Evolutionary conservation across 2,329 filamentous ascomycete genomes (phyloP), one percentile per base, ranked within the genome.

Genomic region (Nannizzia gypsea): DNA sequence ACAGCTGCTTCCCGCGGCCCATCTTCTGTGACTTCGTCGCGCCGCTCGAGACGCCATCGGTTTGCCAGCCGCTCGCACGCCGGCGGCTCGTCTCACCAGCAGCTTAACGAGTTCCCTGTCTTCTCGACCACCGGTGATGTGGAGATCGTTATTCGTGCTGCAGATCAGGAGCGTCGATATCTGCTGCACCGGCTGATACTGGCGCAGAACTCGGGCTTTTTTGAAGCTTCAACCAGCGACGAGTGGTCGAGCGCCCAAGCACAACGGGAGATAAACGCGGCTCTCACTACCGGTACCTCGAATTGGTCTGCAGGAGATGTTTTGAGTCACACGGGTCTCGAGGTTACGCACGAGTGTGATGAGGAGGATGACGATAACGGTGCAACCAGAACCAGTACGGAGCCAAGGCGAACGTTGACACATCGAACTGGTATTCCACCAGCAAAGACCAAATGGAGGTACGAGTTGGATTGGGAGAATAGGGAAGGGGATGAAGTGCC

Each of bases 91-190:
- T 81, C 83, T 17, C 85, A 86, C 68, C 76, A 83, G 24, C 82
- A 88, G 46, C 87, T 88, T 70, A 96, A 96, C 71, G 91, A 96
- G 71, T 97, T 96, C 67, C 92, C 92, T 22, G 77, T 95, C 69
- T 97, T 96, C 74, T 85, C 85, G 56, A 86, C 91, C 67, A 92
- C 88, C 40, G 92, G 92, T 69, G 91, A 97, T 73, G 90, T 96
- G 68, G 92, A 97, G 74, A 90, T 97, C 63, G 70, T 92, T 59
- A 82, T 96, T 67, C 82, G 80, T 69, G 81, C 83, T 13, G 81
- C 87, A 58, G 65, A 54, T n/a, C 83, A 85, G 69, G 87, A 93
- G 73, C 88, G 89, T 70, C 82, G 88, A 63, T 97, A 96, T 71
- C 80, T 96, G 54, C 80, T 97, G 60, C 92, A 97, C 75, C 82